Evolutionary conservation across 495 filamentous ascomycete species (phyloP), one percentile per base, ranked within the genome.

Genomic region (Xylaria scruposa): DNA sequence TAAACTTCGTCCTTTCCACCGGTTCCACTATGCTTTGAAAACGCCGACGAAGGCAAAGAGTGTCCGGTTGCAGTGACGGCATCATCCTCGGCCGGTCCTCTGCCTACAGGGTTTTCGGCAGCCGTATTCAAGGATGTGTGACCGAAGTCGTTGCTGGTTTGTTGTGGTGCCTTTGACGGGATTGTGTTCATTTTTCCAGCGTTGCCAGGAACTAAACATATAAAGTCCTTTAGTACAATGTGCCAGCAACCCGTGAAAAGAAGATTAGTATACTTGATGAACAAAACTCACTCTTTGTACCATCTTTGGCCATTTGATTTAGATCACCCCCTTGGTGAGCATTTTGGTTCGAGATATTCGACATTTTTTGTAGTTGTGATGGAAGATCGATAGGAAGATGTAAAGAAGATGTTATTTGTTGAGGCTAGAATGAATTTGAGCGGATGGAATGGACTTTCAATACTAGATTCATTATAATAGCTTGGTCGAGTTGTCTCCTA

Each of bases 111-210:
- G 24, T 77, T 77, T 36, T 75, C 75, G 24, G 75, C 75, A 0
- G 75, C 75, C 56, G 71, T 75, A 46, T 73, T 70, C 31, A 77
- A 33, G 2, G 68, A 73, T 5, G 68, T 46, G 15, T 24, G 60
- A 15, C 75, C 75, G 51, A 77, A 66, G 17, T 74, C 75, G 69
- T 83, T 71, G 29, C 82, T 78, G 69, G 78, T 56, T 56, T 74
- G 75, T 72, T 87, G 83, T 0, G 86, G 88, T 24, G 88, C 85
- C 15, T 87, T 85, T 15, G 89, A 90, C 31, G 88, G 85, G 70
- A 90, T 87, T 24, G 77, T 85, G 77, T 82, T 82, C 75, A 83
- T 82, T 17, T 81, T 79, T 70, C 85, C 86, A 24, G 88, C 87
- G 73, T 88, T 86, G 63, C 85, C 83, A 72, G 87, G 88, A 38